These are phyloP conservation scores for Gynochthodes officinalis DNA, from an alignment of 257 asterid species.

Conservation along the genomic window DNA sequence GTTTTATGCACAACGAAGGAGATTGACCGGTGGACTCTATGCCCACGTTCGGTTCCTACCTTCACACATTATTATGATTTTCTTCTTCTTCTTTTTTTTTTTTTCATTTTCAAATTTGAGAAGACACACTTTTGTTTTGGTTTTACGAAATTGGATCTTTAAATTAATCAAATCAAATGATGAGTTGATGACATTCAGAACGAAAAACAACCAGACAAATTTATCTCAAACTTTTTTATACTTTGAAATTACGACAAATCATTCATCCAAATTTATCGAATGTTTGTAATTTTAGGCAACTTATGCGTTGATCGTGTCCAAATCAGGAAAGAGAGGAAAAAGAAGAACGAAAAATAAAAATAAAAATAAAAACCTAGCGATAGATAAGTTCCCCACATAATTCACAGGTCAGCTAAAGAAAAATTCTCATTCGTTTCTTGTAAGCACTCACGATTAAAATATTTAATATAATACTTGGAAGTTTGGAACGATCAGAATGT, in stretches of 20 bases:
- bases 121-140: not conserved
- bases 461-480: not conserved
- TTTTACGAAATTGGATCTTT: not conserved
- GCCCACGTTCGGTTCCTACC: not conserved
- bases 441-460: not conserved
- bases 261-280: too few species aligned
- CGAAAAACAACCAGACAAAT: too few species aligned
- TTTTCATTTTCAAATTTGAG: not conserved
- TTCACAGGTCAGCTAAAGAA: not conserved
- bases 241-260: not conserved
- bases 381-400: not conserved
- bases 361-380: not conserved
- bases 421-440: not conserved
- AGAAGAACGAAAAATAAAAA: not conserved
- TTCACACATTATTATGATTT: not conserved
- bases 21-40: not conserved
- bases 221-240: not conserved
- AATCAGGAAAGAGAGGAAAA: not conserved
- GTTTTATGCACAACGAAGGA: too few species aligned
- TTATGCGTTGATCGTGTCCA: too few species aligned
- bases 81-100: not conserved
- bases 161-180: not conserved
- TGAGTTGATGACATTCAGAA: too few species aligned
- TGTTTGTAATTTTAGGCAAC: too few species aligned
- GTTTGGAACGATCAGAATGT: constrained; percentile 16